Evolutionary conservation across 495 filamentous ascomycete genomes (phyloP).

Genomic region (Hapsidospora chrysogenum): DNA sequence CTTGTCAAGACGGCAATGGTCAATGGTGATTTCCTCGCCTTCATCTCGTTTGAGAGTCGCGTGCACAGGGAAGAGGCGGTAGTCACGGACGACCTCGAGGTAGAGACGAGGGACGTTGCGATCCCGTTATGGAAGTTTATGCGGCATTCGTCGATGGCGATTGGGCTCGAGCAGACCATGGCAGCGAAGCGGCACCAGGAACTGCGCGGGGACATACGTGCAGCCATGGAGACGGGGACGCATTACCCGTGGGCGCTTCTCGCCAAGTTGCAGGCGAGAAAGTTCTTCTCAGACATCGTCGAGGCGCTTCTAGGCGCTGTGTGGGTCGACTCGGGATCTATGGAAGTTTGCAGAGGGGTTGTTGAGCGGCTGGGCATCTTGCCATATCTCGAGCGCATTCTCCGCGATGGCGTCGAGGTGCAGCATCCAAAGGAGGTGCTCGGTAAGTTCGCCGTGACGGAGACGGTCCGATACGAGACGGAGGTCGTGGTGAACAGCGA

Average conservation of each 20-base stretch:
- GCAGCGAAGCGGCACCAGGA: slow-evolving; percentile 30
- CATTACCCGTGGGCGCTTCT: slow-evolving; percentile 66
- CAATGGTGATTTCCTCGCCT: slow-evolving; percentile 80
- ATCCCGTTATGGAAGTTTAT: slow-evolving; percentile 53
- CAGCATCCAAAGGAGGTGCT: slow-evolving; percentile 61
- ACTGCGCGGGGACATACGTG: slow-evolving; percentile 31
- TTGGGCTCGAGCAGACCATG: slow-evolving; percentile 22
- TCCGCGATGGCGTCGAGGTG: slow-evolving; percentile 41
- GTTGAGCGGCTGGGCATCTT: slow-evolving; percentile 49
- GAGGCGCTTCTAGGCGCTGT: slow-evolving; percentile 73
- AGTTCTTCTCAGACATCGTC: slow-evolving; percentile 76
- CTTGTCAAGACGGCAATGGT: slow-evolving; percentile 56
- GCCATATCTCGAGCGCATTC: slow-evolving; percentile 39
- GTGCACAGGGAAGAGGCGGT: slow-evolving; percentile 15
- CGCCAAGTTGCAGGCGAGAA: slow-evolving; percentile 45
- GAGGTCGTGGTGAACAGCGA: slow-evolving; percentile 8
- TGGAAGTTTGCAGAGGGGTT: slow-evolving; percentile 38
- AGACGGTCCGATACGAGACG: slow-evolving; percentile 33
- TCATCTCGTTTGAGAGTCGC: slow-evolving; percentile 47
- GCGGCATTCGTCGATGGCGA: slow-evolving; percentile 30
- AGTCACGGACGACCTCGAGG: slow-evolving; percentile 4
- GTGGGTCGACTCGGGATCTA: slow-evolving; percentile 61
- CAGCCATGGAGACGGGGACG: slow-evolving; percentile 25
- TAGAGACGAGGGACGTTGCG: slow-evolving; percentile 8
- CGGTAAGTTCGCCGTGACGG: slow-evolving; percentile 33